Evolutionary conservation across 2,329 filamentous ascomycete genomes (phyloP), one percentile per base, ranked within the genome.

Genomic region (Pestalotiopsis sp.): DNA sequence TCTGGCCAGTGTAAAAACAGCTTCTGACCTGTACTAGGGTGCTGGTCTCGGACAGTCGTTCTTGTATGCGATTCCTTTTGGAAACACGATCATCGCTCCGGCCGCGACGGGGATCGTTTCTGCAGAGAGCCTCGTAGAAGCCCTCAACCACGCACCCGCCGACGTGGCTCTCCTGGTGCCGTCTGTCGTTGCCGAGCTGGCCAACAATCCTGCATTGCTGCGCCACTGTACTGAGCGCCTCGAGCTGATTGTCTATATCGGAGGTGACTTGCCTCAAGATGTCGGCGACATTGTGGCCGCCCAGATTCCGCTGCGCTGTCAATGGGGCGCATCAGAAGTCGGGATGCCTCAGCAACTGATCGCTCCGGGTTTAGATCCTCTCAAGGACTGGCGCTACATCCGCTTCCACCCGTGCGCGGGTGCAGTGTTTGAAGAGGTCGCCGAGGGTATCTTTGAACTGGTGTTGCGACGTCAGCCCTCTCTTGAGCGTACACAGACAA

Each of bases 211-310:
- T 57, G 73, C 75, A 6, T 63, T 78, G 52, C 67, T 78, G 1
- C 74, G 76, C 13, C 77, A 75, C 68, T 77, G 75, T 67, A 74
- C 77, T 2, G 38, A 69, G 6, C 68, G 80, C 31, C 69, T 82
- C 6, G 68, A 79, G 31, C 31, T 73, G 13, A 74, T 82, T 2
- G 13, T 79, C 0, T 82, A 80, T 68, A 77, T 77, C 13, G 80
- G 81, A 11, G 81, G 80, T 0, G 77, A 80, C 67, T 69, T 82
- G 2, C 78, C 81, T 1, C 74, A 80, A 61, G 67, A 73, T 0
- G 70, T 79, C 9, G 81, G 80, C 0, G 77, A 82, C 58, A 68
- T 57, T 3, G 74, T 82, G 1, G 77, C 79, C 0, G 70, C 77
- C 3, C 79, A 79, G 59, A 69, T 82, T 5, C 73, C 45, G 6